Evolutionary conservation across 805 yeast species (phyloP).

Genomic region (Diddensiella santjacobensis): DNA sequence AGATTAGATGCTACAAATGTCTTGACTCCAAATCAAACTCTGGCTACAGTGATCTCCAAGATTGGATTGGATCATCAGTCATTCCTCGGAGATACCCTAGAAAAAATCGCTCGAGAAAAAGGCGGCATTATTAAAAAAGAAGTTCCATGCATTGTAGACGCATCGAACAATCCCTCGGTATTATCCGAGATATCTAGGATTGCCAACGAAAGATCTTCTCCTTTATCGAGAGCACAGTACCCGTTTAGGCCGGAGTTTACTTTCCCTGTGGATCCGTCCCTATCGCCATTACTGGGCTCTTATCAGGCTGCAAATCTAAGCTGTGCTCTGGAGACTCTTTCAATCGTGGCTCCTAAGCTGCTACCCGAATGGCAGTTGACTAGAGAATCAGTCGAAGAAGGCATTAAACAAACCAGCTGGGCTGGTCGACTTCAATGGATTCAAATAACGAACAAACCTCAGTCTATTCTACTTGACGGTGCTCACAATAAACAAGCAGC

Average conservation of each 20-base stretch:
- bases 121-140: conserved; percentile 75
- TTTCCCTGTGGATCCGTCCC: conserved; percentile 8
- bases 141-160: conserved; percentile 69
- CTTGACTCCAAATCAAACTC: conserved; percentile 37
- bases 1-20: conserved; percentile 85
- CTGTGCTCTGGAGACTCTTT: conserved; percentile 58
- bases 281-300: conserved; percentile 61
- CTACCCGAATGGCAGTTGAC: conserved; percentile 29
- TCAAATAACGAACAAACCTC: conserved; percentile 26
- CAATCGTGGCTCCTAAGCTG: conserved; percentile 19
- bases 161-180: conserved; percentile 53
- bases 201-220: conserved; percentile 32
- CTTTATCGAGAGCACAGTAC: conserved; percentile 5
- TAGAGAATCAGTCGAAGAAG: conserved; percentile 40
- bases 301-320: conserved; percentile 71
- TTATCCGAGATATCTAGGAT: conserved; percentile 42
- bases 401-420: conserved; percentile 63
- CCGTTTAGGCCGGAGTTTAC: not conserved
- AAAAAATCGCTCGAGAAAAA: conserved; percentile 69
- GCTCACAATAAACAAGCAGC: conserved; percentile 93
- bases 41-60: conserved; percentile 74
- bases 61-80: conserved; percentile 83
- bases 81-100: conserved; percentile 63
- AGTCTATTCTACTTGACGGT: conserved; percentile 73
- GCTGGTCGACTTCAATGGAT: conserved; percentile 77